Evolutionary conservation across 2,329 filamentous ascomycete species (phyloP), one percentile per base, ranked within the genome.

Genomic region (Trichoderma pleuroti): DNA sequence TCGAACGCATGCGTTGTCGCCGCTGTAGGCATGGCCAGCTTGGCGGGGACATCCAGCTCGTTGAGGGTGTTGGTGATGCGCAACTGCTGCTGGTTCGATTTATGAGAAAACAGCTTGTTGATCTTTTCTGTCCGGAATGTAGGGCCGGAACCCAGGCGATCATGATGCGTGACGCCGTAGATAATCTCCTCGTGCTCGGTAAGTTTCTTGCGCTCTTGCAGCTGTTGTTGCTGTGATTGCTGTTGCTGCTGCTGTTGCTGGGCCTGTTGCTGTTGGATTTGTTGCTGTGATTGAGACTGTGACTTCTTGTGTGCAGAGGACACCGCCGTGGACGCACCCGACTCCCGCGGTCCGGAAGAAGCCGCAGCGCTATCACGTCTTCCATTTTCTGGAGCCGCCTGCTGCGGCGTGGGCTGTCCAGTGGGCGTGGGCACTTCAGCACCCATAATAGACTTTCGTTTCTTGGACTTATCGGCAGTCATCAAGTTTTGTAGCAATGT

Each of bases 91-190:
- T 92, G 88, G 68, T 91, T 88, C 18, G 88, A 91, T 82, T 94
- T 94, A 73, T 91, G 91, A 46, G 90, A 89, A 70, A 93, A 91
- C 28, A 93, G 87, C 80, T 94, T 94, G 75, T 91, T 90, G 71
- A 95, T 88, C 79, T 89, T 91, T 76, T 95, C 92, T 32, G 93
- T 93, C 14, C 95, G 92, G 86, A 98, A 98, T 16, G 93, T 91
- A 42, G 97, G 93, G 8, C 96, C 95, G 10, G 91, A 92, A 2
- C 91, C 90, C 49, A 98, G 86, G 32, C 95, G 92, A 70, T 98
- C 95, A 78, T 95, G 92, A 74, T 93, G 90, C 9, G 91, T 88
- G 11, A 99, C 92, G 73, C 95, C 96, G 77, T 95, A 98, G 39
- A 91, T 86, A 73, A 87, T 81, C 82, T 94, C 91, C 81, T 97